These are phyloP conservation scores for Graphilbum fragrans DNA, from an alignment of 2,329 filamentous ascomycete species.

Conservation along the genomic window DNA sequence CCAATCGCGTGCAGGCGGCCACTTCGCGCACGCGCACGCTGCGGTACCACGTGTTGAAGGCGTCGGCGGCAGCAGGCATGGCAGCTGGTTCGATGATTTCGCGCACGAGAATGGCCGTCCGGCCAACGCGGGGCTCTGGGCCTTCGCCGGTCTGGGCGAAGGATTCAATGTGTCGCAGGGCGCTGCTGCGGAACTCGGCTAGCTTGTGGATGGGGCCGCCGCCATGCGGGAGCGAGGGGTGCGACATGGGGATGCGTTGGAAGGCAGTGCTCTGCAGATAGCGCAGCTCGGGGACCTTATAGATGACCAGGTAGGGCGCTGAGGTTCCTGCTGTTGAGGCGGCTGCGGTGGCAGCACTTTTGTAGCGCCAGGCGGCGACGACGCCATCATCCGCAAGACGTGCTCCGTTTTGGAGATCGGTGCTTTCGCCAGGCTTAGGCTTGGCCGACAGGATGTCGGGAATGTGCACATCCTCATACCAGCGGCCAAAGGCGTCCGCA, in stretches of 20 bases:
- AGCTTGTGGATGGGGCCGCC: not conserved
- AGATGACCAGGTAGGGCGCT: too few relatives aligned
- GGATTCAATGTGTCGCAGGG: slow-evolving; percentile 1
- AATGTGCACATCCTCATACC: slow-evolving; percentile 12
- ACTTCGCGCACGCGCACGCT: slow-evolving; percentile 1
- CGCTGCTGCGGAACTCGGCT: slow-evolving; percentile 2
- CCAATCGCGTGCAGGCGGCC: not conserved
- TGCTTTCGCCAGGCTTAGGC: slow-evolving; percentile 1
- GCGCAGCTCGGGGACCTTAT: too few relatives aligned
- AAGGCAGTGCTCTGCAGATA: too few relatives aligned
- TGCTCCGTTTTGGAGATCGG: not conserved
- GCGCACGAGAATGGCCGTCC: too few relatives aligned
- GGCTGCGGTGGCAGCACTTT: too few relatives aligned
- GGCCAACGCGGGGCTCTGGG: not conserved
- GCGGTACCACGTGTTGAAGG: slow-evolving; percentile 3
- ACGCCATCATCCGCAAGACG: too few relatives aligned
- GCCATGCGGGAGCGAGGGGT: too few relatives aligned
- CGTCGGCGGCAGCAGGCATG: not conserved
- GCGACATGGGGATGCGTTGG: too few relatives aligned
- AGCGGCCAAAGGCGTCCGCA: slow-evolving; percentile 5
- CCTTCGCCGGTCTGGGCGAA: not conserved
- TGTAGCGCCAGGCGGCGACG: too few relatives aligned
- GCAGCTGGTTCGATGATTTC: slow-evolving; percentile 1
- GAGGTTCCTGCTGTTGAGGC: too few relatives aligned
- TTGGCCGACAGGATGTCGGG: slow-evolving; percentile 12